Conservation (phyloP, 805 yeast species). For the Starmerella gropengiesseri region DNA sequence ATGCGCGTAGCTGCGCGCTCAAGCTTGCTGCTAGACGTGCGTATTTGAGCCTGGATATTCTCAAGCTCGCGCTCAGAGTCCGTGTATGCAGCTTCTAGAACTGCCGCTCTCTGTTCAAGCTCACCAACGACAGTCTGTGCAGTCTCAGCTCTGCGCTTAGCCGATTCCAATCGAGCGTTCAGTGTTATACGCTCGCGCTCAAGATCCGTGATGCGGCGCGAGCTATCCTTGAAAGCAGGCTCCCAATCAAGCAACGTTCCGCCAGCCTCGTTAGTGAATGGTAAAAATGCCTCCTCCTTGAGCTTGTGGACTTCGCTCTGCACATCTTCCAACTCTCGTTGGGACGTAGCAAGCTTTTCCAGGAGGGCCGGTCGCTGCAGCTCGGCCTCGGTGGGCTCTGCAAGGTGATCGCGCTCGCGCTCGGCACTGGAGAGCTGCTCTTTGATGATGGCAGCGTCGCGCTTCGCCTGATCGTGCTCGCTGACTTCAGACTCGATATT, state of each 20-base stretch:
- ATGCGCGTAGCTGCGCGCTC: slow-evolving; percentile 43
- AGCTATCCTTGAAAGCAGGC: slow-evolving; percentile 2
- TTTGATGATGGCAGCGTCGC: slow-evolving; percentile 5
- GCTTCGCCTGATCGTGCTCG: slow-evolving; percentile 5
- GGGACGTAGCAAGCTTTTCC: background rate
- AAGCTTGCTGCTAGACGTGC: slow-evolving; percentile 12
- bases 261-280: slow-evolving; percentile 13
- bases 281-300: slow-evolving; percentile 7
- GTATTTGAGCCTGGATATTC: slow-evolving; percentile 22
- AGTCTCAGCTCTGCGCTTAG: slow-evolving; percentile 46
- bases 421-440: slow-evolving; percentile 11
- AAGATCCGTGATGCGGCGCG: slow-evolving; percentile 49
- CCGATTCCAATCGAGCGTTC: slow-evolving; percentile 54
- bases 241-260: slow-evolving; percentile 21
- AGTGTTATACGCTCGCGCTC: slow-evolving; percentile 51
- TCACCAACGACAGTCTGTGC: slow-evolving; percentile 38
- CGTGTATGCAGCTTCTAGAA: slow-evolving; percentile 18
- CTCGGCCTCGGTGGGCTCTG: background rate
- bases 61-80: slow-evolving; percentile 13
- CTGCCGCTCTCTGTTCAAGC: slow-evolving; percentile 14
- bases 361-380: background rate
- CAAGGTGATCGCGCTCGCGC: slow-evolving; percentile 11
- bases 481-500: slow-evolving; percentile 3
- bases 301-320: background rate
- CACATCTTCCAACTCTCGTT: background rate